phyloP scores from a whole-genome alignment of 169 alveolate species.

The Cryptosporidium ubiquitum region DNA sequence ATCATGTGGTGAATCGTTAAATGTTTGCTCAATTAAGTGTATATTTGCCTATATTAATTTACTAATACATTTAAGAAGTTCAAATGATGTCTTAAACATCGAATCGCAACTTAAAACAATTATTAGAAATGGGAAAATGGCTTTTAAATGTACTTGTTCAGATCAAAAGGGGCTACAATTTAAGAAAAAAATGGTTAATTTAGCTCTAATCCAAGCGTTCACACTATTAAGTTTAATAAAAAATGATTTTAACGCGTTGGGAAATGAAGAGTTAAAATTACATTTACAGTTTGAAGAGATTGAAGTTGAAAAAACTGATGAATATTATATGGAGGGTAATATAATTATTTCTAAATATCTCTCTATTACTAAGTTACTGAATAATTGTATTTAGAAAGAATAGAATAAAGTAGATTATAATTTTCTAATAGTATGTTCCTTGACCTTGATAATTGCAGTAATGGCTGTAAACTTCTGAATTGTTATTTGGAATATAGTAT shows the following conservation, averaged over 20 bases:
- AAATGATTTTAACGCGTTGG: background rate
- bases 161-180: too few species aligned
- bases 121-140: slow-evolving; percentile 12
- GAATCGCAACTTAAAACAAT: background rate
- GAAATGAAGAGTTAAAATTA: slow-evolving; percentile 6
- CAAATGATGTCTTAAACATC: slow-evolving; percentile 10
- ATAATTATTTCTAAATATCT: slow-evolving; percentile 10
- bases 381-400: background rate
- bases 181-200: slow-evolving; percentile 12
- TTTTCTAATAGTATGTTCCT: background rate
- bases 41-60: slow-evolving; percentile 26
- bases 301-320: background rate
- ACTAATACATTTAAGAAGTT: background rate
- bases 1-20: slow-evolving; percentile 8
- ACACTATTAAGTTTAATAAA: slow-evolving; percentile 28
- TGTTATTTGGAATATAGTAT: background rate
- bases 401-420: background rate
- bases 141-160: slow-evolving; percentile 8
- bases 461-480: slow-evolving; percentile 4
- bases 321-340: background rate
- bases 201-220: slow-evolving; percentile 10
- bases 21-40: slow-evolving; percentile 47
- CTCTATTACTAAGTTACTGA: background rate
- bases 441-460: slow-evolving; percentile 1
- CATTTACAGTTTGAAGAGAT: background rate